Conservation (phyloP, 805 yeast species). For the Candida xyloterini region DNA sequence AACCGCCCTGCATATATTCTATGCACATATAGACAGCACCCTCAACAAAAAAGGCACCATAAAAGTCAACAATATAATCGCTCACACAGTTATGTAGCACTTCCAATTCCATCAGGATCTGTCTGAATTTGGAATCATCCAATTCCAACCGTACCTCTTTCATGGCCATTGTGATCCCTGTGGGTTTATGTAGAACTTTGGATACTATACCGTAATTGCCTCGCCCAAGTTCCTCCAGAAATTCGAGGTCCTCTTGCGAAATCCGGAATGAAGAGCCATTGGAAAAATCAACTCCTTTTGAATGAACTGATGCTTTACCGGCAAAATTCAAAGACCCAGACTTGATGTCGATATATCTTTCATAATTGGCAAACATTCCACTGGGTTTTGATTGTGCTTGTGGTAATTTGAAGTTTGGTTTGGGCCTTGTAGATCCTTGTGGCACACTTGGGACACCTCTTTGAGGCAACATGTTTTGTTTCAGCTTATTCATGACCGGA, state of each 20-base stretch:
- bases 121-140: conserved; percentile 91
- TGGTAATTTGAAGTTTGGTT: conserved; percentile 24
- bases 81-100: conserved; percentile 88
- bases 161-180: conserved; percentile 93
- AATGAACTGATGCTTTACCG: conserved; percentile 88
- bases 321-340: conserved; percentile 90
- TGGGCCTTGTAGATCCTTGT: conserved; percentile 9
- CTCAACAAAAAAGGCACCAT: conserved; percentile 96
- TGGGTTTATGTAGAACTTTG: conserved; percentile 89
- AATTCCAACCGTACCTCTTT: conserved; percentile 91
- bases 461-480: conserved; percentile 26
- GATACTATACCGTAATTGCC: conserved; percentile 97
- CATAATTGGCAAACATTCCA: conserved; percentile 77
- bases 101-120: conserved; percentile 94
- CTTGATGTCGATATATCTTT: conserved; percentile 86
- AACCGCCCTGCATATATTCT: conserved; percentile 97
- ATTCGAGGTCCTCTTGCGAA: conserved; percentile 77
- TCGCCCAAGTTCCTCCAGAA: conserved; percentile 84
- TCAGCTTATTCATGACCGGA: conserved; percentile 18
- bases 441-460: conserved; percentile 25
- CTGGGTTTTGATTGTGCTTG: conserved; percentile 36
- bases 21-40: conserved; percentile 98
- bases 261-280: conserved; percentile 86
- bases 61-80: conserved; percentile 91
- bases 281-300: conserved; percentile 87